Evolutionary conservation across 768 basidiomycete species (phyloP).

Genomic region (Mycena rosella): DNA sequence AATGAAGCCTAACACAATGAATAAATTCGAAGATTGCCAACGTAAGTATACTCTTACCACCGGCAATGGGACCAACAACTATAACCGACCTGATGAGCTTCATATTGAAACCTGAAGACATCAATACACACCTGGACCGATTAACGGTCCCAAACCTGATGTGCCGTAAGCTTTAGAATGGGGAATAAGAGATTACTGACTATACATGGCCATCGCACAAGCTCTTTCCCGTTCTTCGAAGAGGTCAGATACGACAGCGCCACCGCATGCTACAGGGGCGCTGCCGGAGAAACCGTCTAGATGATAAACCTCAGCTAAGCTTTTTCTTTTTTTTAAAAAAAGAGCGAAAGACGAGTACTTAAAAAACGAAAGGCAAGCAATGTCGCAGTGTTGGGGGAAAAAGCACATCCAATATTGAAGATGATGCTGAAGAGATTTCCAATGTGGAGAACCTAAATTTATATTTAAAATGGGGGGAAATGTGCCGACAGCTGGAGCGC

Average conservation of each 20-base stretch:
- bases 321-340: background rate
- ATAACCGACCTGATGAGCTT: slow-evolving; percentile 22
- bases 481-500: background rate
- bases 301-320: background rate
- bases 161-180: background rate
- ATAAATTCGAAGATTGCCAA: background rate
- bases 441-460: slow-evolving; percentile 67
- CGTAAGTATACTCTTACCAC: slow-evolving; percentile 45
- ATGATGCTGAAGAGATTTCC: slow-evolving; percentile 70
- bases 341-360: slow-evolving; percentile 52
- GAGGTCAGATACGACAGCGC: slow-evolving; percentile 74
- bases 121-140: slow-evolving; percentile 52
- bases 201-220: slow-evolving; percentile 79
- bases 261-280: slow-evolving; percentile 74
- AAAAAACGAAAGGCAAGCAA: slow-evolving; percentile 79
- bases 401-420: slow-evolving; percentile 79
- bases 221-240: slow-evolving; percentile 71
- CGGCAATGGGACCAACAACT: slow-evolving; percentile 72
- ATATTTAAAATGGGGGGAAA: background rate
- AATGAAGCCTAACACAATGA: slow-evolving; percentile 58
- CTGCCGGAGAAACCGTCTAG: slow-evolving; percentile 77
- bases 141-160: slow-evolving; percentile 54
- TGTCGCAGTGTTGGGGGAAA: slow-evolving; percentile 65
- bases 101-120: background rate
- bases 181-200: slow-evolving; percentile 44